These are phyloP conservation scores for Saccharomycopsis sp. DNA, from an alignment of 805 yeast species.

Conservation along the genomic window DNA sequence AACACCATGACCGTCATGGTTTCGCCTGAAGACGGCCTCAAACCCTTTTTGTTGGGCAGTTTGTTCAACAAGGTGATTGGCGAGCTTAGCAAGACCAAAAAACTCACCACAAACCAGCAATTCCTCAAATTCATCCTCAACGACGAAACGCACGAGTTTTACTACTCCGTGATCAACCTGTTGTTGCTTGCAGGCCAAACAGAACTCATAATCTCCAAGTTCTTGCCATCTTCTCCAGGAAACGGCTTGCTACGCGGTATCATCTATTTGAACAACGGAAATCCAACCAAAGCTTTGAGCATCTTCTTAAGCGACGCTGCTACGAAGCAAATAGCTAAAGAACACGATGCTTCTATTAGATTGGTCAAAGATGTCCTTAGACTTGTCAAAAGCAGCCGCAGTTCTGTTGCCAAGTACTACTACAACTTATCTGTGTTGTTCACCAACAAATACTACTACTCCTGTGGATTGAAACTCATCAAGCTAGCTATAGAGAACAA, in stretches of 20 bases:
- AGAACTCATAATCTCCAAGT: conserved; percentile 8
- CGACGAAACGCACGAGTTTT: conserved; percentile 19
- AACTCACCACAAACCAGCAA: neutral
- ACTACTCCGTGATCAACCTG: conserved; percentile 7
- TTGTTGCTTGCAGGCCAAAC: conserved; percentile 6
- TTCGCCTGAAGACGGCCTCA: neutral
- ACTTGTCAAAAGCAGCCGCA: neutral
- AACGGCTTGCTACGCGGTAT: conserved; percentile 23
- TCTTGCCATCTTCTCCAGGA: conserved; percentile 19
- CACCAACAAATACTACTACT: conserved; percentile 27
- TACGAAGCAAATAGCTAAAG: conserved; percentile 20
- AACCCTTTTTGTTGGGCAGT: neutral
- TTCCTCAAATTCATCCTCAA: neutral
- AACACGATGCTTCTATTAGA: conserved; percentile 11
- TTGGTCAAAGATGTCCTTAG: conserved; percentile 24
- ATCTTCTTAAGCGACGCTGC: conserved; percentile 23
- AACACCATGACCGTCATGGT: conserved; percentile 19
- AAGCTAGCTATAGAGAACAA: conserved; percentile 23
- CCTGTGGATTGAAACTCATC: conserved; percentile 33
- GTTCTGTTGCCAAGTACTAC: conserved; percentile 32
- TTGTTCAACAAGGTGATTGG: neutral
- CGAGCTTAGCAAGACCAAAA: neutral
- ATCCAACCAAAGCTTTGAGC: conserved; percentile 28
- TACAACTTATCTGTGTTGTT: conserved; percentile 34
- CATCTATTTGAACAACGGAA: conserved; percentile 24